Evolutionary conservation across 495 filamentous ascomycete genomes (phyloP), one percentile per base, ranked within the genome.

Genomic region (Jackrogersella minutella): DNA sequence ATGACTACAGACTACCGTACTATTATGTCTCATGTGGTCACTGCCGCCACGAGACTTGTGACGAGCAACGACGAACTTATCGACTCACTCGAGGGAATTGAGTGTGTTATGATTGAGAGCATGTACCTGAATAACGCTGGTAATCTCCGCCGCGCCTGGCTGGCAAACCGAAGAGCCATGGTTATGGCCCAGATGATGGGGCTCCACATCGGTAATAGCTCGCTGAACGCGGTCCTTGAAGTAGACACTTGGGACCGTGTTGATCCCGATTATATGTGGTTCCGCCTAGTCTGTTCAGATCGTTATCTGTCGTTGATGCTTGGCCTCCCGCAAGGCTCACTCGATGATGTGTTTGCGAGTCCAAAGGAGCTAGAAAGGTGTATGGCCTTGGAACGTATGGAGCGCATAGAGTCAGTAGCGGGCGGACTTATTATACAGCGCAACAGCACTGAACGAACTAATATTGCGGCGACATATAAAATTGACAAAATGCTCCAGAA

Each of bases 41-140:
- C 81, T 1, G 73, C 71, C n/a, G 82, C 79, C 22, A 75, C 64
- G 19, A 64, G 40, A 16, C 73, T 81, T 0, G 81, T 86, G 17
- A 85, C 79, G 0, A 77, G 73, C 17, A 81, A 84, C 50, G 83
- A 86, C 31, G 78, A 82, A 11, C 74, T 85, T n/a, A 58, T 76
- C 43, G 58, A 67, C 62, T 80, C 72, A 0, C 58, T 85, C 17
- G 82, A 85, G 51, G 79, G 77, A 5, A 53, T 86, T 9, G 82
- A 85, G 56, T 84, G 80, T 63, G 69, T 86, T 34, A 80, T 86
- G 62, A 70, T 84, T 6, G 83, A 85, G 60, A 74, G 73, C 24
- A 62, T 81, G 52, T 83, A 82, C 62, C 76, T 82, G 21, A 77
- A 76, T 33, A 78, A 83, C 34, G 66, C 58, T 8, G 83, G 83